Base-by-base conservation (phyloP, 2,329 filamentous ascomycete species). In the Sporothrix phasma region DNA sequence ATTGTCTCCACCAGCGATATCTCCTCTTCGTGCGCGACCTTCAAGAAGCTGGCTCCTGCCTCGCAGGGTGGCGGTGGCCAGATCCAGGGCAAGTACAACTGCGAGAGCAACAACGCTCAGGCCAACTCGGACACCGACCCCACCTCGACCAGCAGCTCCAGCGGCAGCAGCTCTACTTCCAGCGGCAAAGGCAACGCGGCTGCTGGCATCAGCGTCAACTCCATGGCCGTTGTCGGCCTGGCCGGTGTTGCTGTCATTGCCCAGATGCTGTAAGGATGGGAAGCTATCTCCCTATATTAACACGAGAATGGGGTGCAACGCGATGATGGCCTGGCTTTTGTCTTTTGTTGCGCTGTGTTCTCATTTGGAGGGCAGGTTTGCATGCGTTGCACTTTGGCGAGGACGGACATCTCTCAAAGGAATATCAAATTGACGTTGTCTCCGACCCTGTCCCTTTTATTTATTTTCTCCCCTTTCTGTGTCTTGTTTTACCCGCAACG, bases 1-100 rank as follows among this genome's bases (percentile, higher is more conserved):
- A 78, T 90, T 69, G 80, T 85, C 71, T 86, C 82, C 69, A 89
- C 87, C 62, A 81, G 80, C 66, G 80, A 88, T 67, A 86, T 90
- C 68, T 68, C 68, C 65, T 71, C 74, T 64, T 84, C 76, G 29
- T 85, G 89, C 80, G 73, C 76, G 61, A 69, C 73, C 37, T 83
- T 88, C 74, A 74, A 84, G 65, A 71, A 79, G 67, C 73, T 80
- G 41, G 70, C 73, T 34, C 73, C 73, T 51, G 68, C 71, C 39
- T 73, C 74, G 67, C 66, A 74, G 17, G 74, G 76, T 62, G 76
- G 74, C 61, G 74, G 77, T 66, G 75, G 75, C 69, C 65, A 73
- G 63, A 74, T 82, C 68, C 77, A 79, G 74, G 84, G 83, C 68
- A 74, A 73, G 68, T 78, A 74, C 71, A 74, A 70, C 37, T 86